Evolutionary conservation across 2,329 filamentous ascomycete species (phyloP).

Genomic region (Aspergillus ustus): DNA sequence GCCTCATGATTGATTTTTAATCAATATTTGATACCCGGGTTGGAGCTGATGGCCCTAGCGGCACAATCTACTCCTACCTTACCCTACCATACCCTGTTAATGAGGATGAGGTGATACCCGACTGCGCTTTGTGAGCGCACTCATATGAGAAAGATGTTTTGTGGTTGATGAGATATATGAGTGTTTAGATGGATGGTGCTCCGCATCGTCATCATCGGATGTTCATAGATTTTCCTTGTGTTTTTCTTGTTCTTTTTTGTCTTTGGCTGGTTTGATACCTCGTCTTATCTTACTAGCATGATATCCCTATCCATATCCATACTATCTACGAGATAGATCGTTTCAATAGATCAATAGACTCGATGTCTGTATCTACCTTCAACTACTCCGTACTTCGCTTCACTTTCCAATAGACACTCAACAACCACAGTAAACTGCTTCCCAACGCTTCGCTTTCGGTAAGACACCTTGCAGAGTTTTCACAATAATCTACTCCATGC

Average conservation of each 20-base stretch:
- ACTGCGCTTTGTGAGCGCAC: neutral
- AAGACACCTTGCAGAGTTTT: too few species aligned
- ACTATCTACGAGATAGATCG: neutral
- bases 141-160: neutral
- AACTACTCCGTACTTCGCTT: too few species aligned
- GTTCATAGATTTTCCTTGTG: neutral
- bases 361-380: neutral
- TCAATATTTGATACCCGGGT: neutral
- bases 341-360: neutral
- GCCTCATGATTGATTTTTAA: neutral
- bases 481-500: too few species aligned
- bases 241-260: neutral
- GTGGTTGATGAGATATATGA: neutral
- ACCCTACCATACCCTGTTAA: neutral
- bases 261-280: neutral
- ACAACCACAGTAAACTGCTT: too few species aligned
- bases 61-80: neutral
- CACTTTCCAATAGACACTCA: too few species aligned
- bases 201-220: neutral
- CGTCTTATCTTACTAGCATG: neutral
- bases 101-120: neutral
- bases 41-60: neutral
- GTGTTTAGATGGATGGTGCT: neutral
- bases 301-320: neutral
- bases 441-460: too few species aligned